Base-by-base conservation (phyloP, 1,284 basidiomycete genomes). In the Ustilago nuda region DNA sequence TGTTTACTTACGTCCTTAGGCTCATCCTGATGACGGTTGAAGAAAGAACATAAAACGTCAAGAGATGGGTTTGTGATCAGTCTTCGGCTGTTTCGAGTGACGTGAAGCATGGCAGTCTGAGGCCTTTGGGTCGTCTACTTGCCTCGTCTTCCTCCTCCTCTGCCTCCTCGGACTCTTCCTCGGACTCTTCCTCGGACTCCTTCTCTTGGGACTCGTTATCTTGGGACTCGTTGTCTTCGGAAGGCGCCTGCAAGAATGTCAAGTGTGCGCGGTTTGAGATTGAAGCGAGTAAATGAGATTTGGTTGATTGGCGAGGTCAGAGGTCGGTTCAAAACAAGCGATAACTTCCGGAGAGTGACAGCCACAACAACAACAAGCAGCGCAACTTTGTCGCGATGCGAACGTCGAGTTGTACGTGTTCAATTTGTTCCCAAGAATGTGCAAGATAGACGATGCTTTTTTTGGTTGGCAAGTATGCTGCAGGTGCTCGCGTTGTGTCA, bases 1-100 rank as follows among this genome's bases (percentile, higher is more conserved):
- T 33, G 35, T 56, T 27, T 3, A 83, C 83, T 76, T 72, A 84
- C 83, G 67, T 85, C 83, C 56, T 85, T 82, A 37, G 81, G 81
- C 71, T 84, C 82, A 59, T 81, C 78, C 67, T 75, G 48, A 7
- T 59, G 48, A 8, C 23, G n/a, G 30, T 50, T 8, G 12, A 11
- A 30, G 48, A 32, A 50, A 8, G 7, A 15, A 50, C 27, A 30
- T 13, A 13, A 6, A 32, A 50, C 23, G 23, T 50, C n/a, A 19
- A 50, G n/a, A 27, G 48, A 19, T 30, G 48, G 27, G 48, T 30
- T 1, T 13, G 12, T 30, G 15, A 13, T 50, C 27, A 50, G 30
- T 50, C 30, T 7, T 30, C 13, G 12, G n/a, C 4, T 9, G 9
- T 50, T 48, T 15, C 48, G 7, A 32, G 8, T 13, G 27, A 50